Base-by-base conservation (phyloP, 1,284 basidiomycete genomes). In the Microbotryum lychnidis-dioicae region DNA sequence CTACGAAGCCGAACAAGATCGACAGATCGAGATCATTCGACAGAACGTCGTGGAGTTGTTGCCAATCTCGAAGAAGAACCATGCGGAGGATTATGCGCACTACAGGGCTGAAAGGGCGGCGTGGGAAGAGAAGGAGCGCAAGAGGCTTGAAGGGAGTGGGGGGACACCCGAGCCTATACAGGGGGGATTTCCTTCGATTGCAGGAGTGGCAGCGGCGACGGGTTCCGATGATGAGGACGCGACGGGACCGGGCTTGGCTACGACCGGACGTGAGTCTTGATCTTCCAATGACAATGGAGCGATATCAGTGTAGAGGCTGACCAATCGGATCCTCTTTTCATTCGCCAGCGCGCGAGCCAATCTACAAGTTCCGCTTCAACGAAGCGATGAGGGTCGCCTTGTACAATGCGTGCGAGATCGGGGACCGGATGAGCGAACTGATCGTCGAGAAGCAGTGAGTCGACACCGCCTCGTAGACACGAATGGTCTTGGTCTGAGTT, bases 391-490 rank as follows among this genome's bases (percentile, higher is more conserved):
- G 68, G 12, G 50, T 62, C 37, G 61, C 63, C 9, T 56, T 71
- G 14, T 67, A 59, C 52, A 37, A 56, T n/a, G 57, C 60, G 16
- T 56, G 53, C 63, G 62, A 63, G 29, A 14, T 61, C 45, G 69
- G 67, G 47, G 66, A 65, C 31, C 50, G 63, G 53, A 67, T 64
- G 48, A 62, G 62, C 20, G 63, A 64, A 16, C 44, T 69, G 21
- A 66, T 57, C 42, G 61, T 46, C 21, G 70, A 70, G 57, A 71
- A 70, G 59, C 69, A 70, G 70, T 71, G 48, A 51, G 70, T 66
- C 29, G 25, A 42, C 16, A 20, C 21, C 23, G 33, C 50, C n/a
- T 12, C 44, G 33, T 18, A 14, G 21, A 18, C 33, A 9, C 10
- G n/a, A 10, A 12, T 16, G 16, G 4, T 45, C 44, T 31, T 12